phyloP scores from a whole-genome alignment of 208 protist genomes.

The Wallacemonas sp. region DNA sequence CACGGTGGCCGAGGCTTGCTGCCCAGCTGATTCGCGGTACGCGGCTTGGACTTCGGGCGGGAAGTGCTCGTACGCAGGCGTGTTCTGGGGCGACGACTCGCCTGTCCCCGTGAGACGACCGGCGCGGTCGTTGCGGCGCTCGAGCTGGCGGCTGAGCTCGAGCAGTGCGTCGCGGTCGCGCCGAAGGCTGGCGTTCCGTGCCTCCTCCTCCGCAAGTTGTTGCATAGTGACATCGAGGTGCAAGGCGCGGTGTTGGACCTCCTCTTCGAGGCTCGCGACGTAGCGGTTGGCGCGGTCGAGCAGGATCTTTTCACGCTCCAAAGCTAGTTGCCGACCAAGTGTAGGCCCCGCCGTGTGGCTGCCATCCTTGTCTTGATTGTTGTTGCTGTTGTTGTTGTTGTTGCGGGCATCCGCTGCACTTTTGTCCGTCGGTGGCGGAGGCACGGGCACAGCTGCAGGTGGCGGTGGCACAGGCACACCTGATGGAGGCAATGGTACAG shows the following conservation, averaged over 20 bases:
- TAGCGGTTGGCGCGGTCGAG: slow-evolving; percentile 54
- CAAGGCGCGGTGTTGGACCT: slow-evolving; percentile 43
- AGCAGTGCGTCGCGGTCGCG: slow-evolving; percentile 53
- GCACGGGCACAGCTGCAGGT: slow-evolving; percentile 7
- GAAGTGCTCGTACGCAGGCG: background rate
- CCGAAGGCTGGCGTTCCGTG: slow-evolving; percentile 28
- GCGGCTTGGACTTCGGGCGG: slow-evolving; percentile 12
- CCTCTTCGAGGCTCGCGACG: slow-evolving; percentile 47
- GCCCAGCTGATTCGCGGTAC: slow-evolving; percentile 9
- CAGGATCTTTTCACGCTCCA: slow-evolving; percentile 33
- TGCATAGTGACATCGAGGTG: slow-evolving; percentile 43
- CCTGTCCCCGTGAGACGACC: no score
- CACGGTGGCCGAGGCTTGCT: background rate
- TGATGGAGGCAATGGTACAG: slow-evolving; percentile 1
- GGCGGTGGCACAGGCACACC: slow-evolving; percentile 7
- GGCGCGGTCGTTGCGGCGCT: slow-evolving; percentile 12
- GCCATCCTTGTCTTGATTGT: background rate
- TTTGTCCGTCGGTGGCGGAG: background rate
- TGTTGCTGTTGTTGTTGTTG: background rate
- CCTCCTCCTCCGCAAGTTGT: slow-evolving; percentile 51
- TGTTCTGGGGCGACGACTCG: no score
- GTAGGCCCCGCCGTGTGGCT: background rate
- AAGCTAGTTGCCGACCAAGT: slow-evolving; percentile 2
- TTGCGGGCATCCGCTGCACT: background rate
- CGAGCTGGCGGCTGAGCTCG: slow-evolving; percentile 33